A percentile compares a stretch with the other conserved stretches of the same genome.
phyloP scores from a whole-genome alignment of 495 filamentous ascomycete genomes.

The Penicillium paxilli region DNA sequence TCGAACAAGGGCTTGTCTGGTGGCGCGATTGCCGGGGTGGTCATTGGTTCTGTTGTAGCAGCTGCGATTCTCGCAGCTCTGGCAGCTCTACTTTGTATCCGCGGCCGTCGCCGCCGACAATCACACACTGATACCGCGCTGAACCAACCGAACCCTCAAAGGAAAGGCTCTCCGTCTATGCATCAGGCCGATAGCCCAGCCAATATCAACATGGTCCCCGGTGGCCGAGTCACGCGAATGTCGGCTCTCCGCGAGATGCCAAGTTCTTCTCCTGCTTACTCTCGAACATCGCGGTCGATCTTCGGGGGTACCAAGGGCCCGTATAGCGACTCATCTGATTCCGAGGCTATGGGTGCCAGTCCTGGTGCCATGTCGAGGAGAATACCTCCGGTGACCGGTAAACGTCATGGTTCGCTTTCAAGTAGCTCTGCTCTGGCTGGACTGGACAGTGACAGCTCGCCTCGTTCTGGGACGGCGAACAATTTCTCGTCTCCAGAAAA shows the following conservation, averaged over 20 bases:
- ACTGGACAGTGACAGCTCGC: conserved; percentile 71
- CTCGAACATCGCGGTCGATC: conserved; percentile 40
- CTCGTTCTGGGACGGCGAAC: conserved; percentile 66
- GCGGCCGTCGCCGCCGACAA: conserved; percentile 57
- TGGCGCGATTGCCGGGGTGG: conserved; percentile 87
- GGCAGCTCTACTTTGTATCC: conserved; percentile 59
- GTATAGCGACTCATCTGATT: conserved; percentile 74
- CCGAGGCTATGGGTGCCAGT: conserved; percentile 77
- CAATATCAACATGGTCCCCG: conserved; percentile 72
- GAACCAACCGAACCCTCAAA: conserved; percentile 83
- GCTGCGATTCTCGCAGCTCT: conserved; percentile 66
- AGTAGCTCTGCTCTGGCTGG: conserved; percentile 76
- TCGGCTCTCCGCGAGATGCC: conserved; percentile 80
- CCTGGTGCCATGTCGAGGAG: conserved; percentile 67
- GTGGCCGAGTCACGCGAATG: conserved; percentile 92
- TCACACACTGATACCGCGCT: conserved; percentile 66
- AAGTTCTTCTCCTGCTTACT: conserved; percentile 58
- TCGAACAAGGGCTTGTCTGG: conserved; percentile 61
- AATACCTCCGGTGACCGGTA: conserved; percentile 64
- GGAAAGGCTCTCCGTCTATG: conserved; percentile 56
- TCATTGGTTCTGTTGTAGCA: conserved; percentile 76
- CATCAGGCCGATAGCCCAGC: conserved; percentile 48
- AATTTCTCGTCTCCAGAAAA: conserved; percentile 83
- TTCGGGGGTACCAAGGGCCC: conserved; percentile 41
- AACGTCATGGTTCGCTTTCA: conserved; percentile 85